These are phyloP conservation scores for Fusarium ambrosium DNA, from an alignment of 2,329 filamentous ascomycete species.

Conservation along the genomic window DNA sequence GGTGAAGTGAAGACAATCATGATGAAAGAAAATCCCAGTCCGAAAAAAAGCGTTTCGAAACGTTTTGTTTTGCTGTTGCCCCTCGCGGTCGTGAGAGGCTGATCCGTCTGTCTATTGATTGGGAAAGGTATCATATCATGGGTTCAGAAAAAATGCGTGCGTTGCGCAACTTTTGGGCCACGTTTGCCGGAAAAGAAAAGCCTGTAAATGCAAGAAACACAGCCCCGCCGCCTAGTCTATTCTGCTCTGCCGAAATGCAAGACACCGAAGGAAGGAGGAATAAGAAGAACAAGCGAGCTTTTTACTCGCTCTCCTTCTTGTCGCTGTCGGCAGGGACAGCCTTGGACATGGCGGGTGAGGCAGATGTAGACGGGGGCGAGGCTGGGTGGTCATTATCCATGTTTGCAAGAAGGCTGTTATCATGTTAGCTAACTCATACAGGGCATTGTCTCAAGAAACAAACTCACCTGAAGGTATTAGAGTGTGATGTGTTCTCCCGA, in stretches of 20 bases:
- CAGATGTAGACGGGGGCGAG: constrained; percentile 78
- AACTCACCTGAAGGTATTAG: constrained; percentile 94
- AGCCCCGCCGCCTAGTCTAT: constrained; percentile 64
- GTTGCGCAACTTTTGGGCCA: constrained; percentile 60
- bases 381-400: constrained; percentile 74
- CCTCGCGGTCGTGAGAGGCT: constrained; percentile 49
- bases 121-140: constrained; percentile 68
- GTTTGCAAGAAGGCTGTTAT: constrained; percentile 68
- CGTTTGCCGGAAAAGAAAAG: constrained; percentile 56
- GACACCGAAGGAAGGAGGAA: constrained; percentile 51
- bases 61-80: not conserved
- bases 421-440: constrained; percentile 6
- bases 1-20: constrained; percentile 48
- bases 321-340: constrained; percentile 66
- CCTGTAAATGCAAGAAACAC: constrained; percentile 64
- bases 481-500: constrained; percentile 71
- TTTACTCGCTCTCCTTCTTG: constrained; percentile 66
- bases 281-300: constrained; percentile 41
- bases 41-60: constrained; percentile 41
- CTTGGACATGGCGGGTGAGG: constrained; percentile 76
- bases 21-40: constrained; percentile 47
- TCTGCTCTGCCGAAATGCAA: constrained; percentile 62
- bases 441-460: not conserved
- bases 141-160: constrained; percentile 55
- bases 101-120: constrained; percentile 56